These are phyloP conservation scores for Fusarium xyrophilum DNA, from an alignment of 2,329 filamentous ascomycete species.

Conservation along the genomic window DNA sequence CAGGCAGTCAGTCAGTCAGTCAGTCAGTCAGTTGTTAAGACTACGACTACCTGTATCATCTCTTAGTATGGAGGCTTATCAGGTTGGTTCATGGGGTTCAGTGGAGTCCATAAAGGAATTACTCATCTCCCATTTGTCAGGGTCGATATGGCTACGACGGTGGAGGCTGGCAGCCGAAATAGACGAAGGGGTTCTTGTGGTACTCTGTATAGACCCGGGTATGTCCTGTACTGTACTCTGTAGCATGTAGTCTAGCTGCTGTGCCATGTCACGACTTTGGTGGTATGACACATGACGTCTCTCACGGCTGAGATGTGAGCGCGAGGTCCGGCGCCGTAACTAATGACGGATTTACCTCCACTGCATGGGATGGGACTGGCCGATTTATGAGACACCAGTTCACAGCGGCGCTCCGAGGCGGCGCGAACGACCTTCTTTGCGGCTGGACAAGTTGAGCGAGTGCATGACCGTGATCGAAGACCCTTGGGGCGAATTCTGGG, in stretches of 20 bases:
- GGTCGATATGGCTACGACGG: neutral
- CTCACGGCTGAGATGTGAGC: conserved; percentile 18
- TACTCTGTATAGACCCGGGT: neutral
- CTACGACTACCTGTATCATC: neutral
- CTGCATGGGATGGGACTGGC: conserved; percentile 12
- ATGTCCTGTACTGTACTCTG: neutral
- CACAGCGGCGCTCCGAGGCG: conserved; percentile 2
- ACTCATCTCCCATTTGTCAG: conserved; percentile 1
- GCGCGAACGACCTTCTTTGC: conserved; percentile 2
- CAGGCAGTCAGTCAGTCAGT: neutral
- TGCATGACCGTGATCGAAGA: neutral
- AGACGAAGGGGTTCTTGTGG: conserved; percentile 1
- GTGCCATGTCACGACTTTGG: conserved; percentile 23
- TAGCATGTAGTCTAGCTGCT: conserved; percentile 1
- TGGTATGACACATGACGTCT: conserved; percentile 36
- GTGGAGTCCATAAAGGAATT: conserved; percentile 2
- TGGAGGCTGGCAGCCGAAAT: conserved; percentile 19
- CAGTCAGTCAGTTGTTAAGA: neutral
- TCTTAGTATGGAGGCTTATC: neutral
- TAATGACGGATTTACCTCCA: conserved; percentile 14
- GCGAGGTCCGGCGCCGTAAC: conserved; percentile 27
- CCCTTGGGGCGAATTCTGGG: conserved; percentile 2
- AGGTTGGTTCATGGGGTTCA: neutral
- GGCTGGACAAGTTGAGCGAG: neutral
- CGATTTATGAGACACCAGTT: conserved; percentile 12